phyloP scores from a whole-genome alignment of 768 basidiomycete species.

The Lactifluus rugatus region DNA sequence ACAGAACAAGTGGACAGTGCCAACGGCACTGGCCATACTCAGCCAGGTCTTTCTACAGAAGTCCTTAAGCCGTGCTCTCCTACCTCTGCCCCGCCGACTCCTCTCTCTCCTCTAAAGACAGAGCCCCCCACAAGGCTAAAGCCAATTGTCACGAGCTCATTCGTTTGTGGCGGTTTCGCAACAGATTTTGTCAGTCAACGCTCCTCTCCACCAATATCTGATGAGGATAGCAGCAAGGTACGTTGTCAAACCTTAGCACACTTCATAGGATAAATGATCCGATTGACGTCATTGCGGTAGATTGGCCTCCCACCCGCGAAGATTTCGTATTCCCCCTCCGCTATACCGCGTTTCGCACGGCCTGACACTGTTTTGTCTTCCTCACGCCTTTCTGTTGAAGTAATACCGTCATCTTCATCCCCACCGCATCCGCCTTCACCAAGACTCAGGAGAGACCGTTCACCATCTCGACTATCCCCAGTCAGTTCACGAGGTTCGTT shows the following conservation, averaged over 20 bases:
- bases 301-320: neutral
- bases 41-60: neutral
- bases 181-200: constrained; percentile 33
- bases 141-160: constrained; percentile 27
- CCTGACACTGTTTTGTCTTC: neutral
- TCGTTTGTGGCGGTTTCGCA: constrained; percentile 42
- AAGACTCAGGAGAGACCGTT: constrained; percentile 2
- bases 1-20: neutral
- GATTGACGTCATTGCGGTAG: neutral
- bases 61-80: constrained; percentile 4
- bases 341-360: neutral
- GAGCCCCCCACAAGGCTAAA: neutral
- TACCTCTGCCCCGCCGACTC: constrained; percentile 15
- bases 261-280: neutral
- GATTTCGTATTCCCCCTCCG: neutral
- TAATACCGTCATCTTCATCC: constrained; percentile 9
- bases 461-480: constrained; percentile 9
- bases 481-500: constrained; percentile 9
- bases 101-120: neutral
- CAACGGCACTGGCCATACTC: neutral
- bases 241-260: neutral
- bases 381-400: neutral
- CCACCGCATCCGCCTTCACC: neutral
- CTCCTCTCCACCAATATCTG: constrained; percentile 12
- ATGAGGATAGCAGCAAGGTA: constrained; percentile 4